phyloP scores from a whole-genome alignment of 192 early-diverging fungal genomes.

The Backusella psychrophila region DNA sequence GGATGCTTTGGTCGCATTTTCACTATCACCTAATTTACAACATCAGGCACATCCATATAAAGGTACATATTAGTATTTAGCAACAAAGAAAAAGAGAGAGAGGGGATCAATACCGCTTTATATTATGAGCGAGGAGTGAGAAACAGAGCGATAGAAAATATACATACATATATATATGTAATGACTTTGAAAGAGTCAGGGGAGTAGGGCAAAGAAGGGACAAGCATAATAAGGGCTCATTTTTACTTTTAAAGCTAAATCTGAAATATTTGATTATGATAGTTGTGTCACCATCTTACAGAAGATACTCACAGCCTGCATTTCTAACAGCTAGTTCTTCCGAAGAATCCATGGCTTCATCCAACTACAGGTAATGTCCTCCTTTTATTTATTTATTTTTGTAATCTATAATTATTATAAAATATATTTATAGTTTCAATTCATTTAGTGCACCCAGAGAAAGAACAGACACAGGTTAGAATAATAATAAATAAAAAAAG shows the following conservation, averaged over 20 bases:
- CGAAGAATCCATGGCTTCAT: conserved; percentile 2
- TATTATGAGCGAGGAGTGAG: not conserved
- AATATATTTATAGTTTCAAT: not conserved
- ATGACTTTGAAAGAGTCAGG: not conserved
- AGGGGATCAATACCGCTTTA: not conserved
- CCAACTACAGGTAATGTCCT: not conserved
- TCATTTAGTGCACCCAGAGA: not conserved
- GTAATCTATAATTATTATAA: not conserved
- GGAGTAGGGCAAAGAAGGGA: not conserved
- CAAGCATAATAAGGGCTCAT: not conserved
- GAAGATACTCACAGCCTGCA: conserved; percentile 1
- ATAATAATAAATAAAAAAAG: not conserved
- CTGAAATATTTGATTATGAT: not conserved
- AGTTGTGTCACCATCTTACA: not conserved
- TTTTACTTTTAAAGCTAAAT: not conserved
- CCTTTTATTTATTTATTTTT: not conserved
- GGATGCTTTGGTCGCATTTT: not conserved
- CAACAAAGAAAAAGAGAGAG: not conserved
- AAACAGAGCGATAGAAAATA: not conserved
- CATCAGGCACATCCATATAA: conserved; percentile 1
- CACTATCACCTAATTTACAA: not conserved
- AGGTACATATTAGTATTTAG: not conserved
- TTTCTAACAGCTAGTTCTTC: not conserved
- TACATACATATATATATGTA: not conserved
- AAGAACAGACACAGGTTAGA: not conserved